Base-by-base conservation (phyloP, 2,329 filamentous ascomycete genomes). In the Stachybotrys chlorohalonatus region DNA sequence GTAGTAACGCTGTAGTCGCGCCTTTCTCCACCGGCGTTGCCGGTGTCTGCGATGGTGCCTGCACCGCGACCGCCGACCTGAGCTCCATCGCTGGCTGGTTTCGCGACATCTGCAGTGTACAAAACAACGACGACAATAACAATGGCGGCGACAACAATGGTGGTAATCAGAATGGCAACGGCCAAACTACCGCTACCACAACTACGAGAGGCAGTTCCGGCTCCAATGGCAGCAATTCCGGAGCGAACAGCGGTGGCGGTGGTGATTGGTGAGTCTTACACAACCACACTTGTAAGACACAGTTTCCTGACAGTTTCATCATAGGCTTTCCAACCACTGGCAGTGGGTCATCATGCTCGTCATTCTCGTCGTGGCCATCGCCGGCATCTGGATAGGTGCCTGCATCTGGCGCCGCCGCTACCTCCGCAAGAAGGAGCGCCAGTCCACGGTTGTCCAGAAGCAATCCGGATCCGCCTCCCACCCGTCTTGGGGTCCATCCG, bases 331-430 rank as follows among this genome's bases (percentile, higher is more conserved):
- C 7, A 78, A 75, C 31, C 89, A 93, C 69, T 90, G 82, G 75
- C 79, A 84, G 73, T 95, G 89, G 89, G 82, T 95, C 49, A 78
- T 93, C 58, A 90, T 94, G 79, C 77, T 94, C 53, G 84, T 90
- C 59, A 74, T 93, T 58, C 77, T 95, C 31, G 78, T 86, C 48
- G 74, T 93, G 56, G 85, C 76, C 53, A 87, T 95, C 57, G 72
- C 78, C 13, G 75, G 76, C 55, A 80, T 90, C 63, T 87, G 86
- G 77, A 71, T 86, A 46, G 77, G 81, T 16, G 86, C 85, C 46
- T 82, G 85, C 64, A 81, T 87, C 68, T 83, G 89, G 72, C 87
- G 89, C 60, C 83, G 84, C 55, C 85, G 86, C 60, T 87, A 92
- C 70, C 76, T 90, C 59, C 83, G 83, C 59, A 87, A 84, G 71